Evolutionary conservation across 768 basidiomycete species (phyloP), one percentile per base, ranked within the genome.

Genomic region (Podaxis carcinomalis): DNA sequence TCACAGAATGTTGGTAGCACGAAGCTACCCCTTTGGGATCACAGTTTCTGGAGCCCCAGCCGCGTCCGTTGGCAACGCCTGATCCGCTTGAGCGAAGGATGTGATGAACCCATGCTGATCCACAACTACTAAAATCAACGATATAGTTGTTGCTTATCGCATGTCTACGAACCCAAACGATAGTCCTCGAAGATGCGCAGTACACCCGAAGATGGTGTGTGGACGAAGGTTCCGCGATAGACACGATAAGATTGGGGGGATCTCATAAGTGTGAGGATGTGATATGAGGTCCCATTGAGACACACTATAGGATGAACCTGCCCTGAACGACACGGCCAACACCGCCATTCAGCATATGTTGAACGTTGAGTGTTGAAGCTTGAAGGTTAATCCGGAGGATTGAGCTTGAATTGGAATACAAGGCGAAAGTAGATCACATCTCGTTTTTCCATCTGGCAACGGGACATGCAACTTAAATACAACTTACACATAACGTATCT

Each of bases 1-100:
- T 95, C 93, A 59, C 83, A 85, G 71, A 93, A 95, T 0, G 86
- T 83, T 1, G 93, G 91, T n/a, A 90, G 64, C 44, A 94, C 60
- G 68, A 94, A 92, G 56, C 75, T 80, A n/a, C 86, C 85, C 7
- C 57, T 32, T 32, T 2, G 83, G 82, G 11, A 89, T 68, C 4
- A 63, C 51, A 1, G 67, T 68, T 40, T 75, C 68, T 23, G 62
- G 51, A 13, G 62, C 63, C 19, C 64, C 28, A 25, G 52, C 7
- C 65, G 40, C 6, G 62, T 35, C 13, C 52, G 42, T 7, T 44
- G 14, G 42, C 39, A 40, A 81, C 61, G 16, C 78, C 6, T 7
- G 28, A 37, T 56, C 40, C 3, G 64, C 25, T 68, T 56, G 36
- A n/a, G 76, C 78, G 32, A 86, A 74, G 68, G 83, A 77, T 0